These are phyloP conservation scores for Ophiognomonia clavigignenti-juglandacearum DNA, from an alignment of 2,329 filamentous ascomycete genomes.

Conservation along the genomic window DNA sequence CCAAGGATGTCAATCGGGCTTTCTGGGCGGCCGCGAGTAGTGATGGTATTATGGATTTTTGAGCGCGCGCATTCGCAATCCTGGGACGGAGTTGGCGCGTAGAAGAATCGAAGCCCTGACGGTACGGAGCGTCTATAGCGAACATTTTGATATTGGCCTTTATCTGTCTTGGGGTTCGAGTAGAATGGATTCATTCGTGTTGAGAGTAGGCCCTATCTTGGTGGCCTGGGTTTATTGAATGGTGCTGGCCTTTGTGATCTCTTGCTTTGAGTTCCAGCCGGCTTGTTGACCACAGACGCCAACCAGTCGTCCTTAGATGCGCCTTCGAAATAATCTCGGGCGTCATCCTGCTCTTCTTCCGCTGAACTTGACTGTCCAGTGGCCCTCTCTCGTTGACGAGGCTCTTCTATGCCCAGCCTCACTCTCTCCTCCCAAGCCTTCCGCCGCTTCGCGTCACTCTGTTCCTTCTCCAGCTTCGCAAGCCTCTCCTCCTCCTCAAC, in stretches of 20 bases:
- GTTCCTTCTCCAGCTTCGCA: conserved; percentile 25
- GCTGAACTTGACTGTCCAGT: no score
- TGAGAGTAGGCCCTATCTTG: no score
- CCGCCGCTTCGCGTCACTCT: conserved; percentile 21
- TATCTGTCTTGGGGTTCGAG: no score
- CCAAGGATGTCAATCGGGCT: conserved; percentile 24
- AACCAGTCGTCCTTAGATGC: not conserved
- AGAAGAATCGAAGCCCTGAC: no score
- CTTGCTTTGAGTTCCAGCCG: no score
- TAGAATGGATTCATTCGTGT: no score
- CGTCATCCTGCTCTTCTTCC: not conserved
- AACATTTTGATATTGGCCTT: no score
- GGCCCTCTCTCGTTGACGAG: not conserved
- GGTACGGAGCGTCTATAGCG: no score
- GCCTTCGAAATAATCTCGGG: not conserved
- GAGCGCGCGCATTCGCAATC: not conserved
- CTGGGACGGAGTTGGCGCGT: no score
- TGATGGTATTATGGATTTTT: not conserved
- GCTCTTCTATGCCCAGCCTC: conserved; percentile 7
- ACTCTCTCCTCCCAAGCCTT: conserved; percentile 11
- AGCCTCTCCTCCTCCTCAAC: conserved; percentile 33
- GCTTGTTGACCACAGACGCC: not conserved
- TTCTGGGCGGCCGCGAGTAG: conserved; percentile 20
- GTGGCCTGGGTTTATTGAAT: no score
- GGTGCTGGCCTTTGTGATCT: no score